phyloP scores from a whole-genome alignment of 2,329 filamentous ascomycete genomes.

The Claviceps sorghi region DNA sequence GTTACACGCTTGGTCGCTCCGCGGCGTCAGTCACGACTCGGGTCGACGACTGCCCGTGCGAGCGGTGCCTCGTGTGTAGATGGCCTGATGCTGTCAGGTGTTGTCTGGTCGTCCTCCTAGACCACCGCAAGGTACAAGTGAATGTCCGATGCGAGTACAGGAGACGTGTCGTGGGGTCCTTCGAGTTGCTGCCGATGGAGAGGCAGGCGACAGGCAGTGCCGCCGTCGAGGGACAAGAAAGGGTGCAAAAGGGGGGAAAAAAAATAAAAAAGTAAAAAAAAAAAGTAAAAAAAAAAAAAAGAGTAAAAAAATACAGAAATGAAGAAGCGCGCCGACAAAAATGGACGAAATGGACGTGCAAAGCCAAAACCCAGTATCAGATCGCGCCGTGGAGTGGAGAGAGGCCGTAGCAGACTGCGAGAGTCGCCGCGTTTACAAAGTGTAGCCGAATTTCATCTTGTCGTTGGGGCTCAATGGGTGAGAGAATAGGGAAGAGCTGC shows the following conservation, averaged over 20 bases:
- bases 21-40: slow-evolving; percentile 1
- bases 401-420: slow-evolving; percentile 37
- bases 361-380: slow-evolving; percentile 12
- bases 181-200: background rate
- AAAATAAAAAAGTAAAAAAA: background rate
- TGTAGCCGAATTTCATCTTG: slow-evolving; percentile 39
- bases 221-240: no score
- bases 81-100: background rate
- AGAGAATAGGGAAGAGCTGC: background rate
- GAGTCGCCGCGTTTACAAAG: slow-evolving; percentile 39
- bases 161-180: background rate
- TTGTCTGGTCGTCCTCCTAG: slow-evolving; percentile 6
- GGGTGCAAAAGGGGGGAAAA: no score
- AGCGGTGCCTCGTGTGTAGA: background rate
- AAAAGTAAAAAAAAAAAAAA: no score
- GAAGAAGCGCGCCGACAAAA: slow-evolving; percentile 6
- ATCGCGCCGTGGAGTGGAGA: slow-evolving; percentile 25
- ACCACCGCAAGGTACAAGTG: slow-evolving; percentile 34
- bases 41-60: background rate
- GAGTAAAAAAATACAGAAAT: background rate
- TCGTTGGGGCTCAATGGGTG: slow-evolving; percentile 33
- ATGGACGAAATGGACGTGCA: background rate
- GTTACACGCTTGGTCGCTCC: background rate
- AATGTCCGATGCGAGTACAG: slow-evolving; percentile 31
- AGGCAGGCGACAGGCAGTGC: no score